phyloP scores from a whole-genome alignment of 768 basidiomycete genomes.

The Naganishia randhawae region DNA sequence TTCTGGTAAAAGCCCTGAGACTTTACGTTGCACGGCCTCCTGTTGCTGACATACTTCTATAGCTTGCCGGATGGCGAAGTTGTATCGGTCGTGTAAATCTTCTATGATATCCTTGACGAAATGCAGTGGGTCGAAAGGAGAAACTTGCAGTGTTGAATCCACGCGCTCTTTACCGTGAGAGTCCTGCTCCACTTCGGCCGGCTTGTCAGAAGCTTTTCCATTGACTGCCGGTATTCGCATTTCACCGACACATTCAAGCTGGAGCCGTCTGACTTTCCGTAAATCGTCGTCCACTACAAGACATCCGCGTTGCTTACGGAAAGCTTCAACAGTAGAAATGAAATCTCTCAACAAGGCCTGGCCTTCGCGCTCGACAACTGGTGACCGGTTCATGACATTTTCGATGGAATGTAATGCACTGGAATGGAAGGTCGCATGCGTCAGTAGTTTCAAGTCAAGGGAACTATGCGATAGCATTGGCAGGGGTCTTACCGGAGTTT shows the following conservation, averaged over 20 bases:
- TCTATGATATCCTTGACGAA: background rate
- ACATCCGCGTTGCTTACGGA: background rate
- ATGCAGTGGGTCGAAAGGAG: background rate
- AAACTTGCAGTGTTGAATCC: background rate
- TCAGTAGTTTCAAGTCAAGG: background rate
- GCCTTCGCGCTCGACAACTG: background rate
- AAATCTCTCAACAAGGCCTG: background rate
- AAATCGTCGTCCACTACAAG: background rate
- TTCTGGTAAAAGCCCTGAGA: constrained; percentile 2
- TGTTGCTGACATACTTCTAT: constrained; percentile 11
- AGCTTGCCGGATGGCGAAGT: constrained; percentile 2
- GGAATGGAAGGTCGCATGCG: no score
- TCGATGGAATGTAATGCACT: constrained; percentile 11
- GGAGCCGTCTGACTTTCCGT: background rate
- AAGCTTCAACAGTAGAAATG: background rate
- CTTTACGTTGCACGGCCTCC: constrained; percentile 17
- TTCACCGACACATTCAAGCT: background rate
- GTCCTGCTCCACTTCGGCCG: background rate
- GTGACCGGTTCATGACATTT: background rate
- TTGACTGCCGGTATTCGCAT: background rate
- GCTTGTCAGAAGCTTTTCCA: background rate
- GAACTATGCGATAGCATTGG: background rate
- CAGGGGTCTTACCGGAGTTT: constrained; percentile 9
- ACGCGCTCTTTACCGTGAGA: background rate
- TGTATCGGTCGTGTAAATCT: constrained; percentile 6